A percentile compares a stretch with the other conserved stretches of the same genome.
Evolutionary conservation across 78 protist species (phyloP).

Genomic region (Dictyostelium brefeldianum): DNA sequence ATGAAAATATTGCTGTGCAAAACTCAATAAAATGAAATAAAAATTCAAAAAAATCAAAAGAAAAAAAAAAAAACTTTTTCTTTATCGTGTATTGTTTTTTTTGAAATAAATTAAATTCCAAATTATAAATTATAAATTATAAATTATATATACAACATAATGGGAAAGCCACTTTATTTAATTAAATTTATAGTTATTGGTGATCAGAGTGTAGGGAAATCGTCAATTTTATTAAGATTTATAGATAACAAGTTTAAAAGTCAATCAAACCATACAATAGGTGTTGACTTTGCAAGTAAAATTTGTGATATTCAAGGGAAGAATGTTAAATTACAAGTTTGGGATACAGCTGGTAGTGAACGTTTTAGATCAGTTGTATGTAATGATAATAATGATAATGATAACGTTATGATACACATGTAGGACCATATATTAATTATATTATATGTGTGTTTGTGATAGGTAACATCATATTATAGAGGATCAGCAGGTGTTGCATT

Average conservation of each 20-base stretch:
- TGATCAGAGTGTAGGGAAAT: conserved; percentile 67
- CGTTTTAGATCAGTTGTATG: conserved; percentile 80
- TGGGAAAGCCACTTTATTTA: conserved; percentile 52
- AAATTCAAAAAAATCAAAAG: too few relatives aligned
- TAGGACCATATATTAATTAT: too few relatives aligned
- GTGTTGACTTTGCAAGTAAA: conserved; percentile 95
- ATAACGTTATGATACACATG: too few relatives aligned
- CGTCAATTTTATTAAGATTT: conserved; percentile 78
- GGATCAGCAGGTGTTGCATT: conserved; percentile 96
- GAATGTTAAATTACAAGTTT: conserved; percentile 87
- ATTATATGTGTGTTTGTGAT: too few relatives aligned
- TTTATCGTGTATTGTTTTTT: too few relatives aligned
- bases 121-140: too few relatives aligned
- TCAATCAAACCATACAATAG: conserved; percentile 94
- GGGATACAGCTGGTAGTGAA: conserved; percentile 95
- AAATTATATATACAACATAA: not conserved
- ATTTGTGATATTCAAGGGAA: conserved; percentile 87
- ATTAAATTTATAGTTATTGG: conserved; percentile 78
- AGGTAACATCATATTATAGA: conserved; percentile 90
- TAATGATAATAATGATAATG: conserved; percentile 9
- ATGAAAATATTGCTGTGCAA: too few relatives aligned
- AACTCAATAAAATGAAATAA: too few relatives aligned
- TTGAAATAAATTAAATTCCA: not conserved
- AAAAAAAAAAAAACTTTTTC: not conserved
- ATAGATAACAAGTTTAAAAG: conserved; percentile 79